Base-by-base conservation (phyloP, 495 filamentous ascomycete genomes). In the Glutinoglossum americanum region DNA sequence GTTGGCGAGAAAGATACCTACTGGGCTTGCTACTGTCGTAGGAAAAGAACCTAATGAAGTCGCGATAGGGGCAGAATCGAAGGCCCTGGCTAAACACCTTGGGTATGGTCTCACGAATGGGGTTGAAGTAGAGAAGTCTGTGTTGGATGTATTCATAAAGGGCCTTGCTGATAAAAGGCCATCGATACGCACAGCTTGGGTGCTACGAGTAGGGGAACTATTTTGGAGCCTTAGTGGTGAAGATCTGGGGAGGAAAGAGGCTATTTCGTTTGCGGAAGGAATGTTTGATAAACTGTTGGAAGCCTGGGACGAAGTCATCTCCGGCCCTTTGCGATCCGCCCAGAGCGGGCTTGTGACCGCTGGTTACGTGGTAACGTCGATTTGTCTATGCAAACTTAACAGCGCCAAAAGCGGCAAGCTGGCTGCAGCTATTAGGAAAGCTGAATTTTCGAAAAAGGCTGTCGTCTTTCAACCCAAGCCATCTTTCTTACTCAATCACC, bases 41-140 rank as follows among this genome's bases (percentile, higher is more conserved):
- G 68, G 73, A 2, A 92, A 94, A 57, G 92, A 98, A 68, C 80
- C 85, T 7, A 97, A 90, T 63, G 93, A 98, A 66, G 69, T 72
- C 48, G 87, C 87, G 35, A 69, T 92, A 7, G 75, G 73, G 53
- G 80, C 86, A n/a, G 85, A 94, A 64, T 75, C 84, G 11, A 71
- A 75, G 23, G 78, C 85, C 0, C 72, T 95, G 27, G 71, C 77
- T 53, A 73, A 73, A 49, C 81, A 85, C 61, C 67, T 85, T 30
- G 62, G 65, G 9, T 74, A 71, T 66, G 73, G 82, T 27, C 64
- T 94, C 13, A 61, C 71, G n/a, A 73, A 80, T 10, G 74, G 71
- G 25, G 63, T 74, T 6, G 74, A 78, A 54, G 59, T 83, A 1
- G 80, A 78, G 17, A 82, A 83, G 61, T 64, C 80, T 17, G 73